Evolutionary conservation across 352 stramenopile genomes (phyloP).

Genomic region (Globisporangium cylindrosporum): DNA sequence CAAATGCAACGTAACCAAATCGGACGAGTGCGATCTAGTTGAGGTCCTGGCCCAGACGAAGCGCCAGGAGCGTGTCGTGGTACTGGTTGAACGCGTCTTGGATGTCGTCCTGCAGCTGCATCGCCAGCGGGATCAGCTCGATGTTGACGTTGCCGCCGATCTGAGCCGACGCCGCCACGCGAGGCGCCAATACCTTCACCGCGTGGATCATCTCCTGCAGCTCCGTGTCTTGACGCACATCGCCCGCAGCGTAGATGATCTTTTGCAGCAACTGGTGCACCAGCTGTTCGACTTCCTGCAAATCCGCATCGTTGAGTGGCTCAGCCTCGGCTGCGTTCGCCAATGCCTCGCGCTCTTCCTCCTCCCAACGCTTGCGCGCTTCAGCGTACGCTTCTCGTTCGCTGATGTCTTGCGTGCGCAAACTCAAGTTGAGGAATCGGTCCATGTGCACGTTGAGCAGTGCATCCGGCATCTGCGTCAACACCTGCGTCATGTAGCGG

Average conservation of each 20-base stretch:
- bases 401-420: slow-evolving; percentile 84
- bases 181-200: slow-evolving; percentile 84
- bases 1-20: neutral
- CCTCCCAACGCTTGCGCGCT: slow-evolving; percentile 84
- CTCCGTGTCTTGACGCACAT: slow-evolving; percentile 86
- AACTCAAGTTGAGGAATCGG: slow-evolving; percentile 86
- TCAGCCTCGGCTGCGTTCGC: slow-evolving; percentile 82
- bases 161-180: slow-evolving; percentile 78
- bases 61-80: slow-evolving; percentile 85
- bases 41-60: slow-evolving; percentile 82
- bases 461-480: slow-evolving; percentile 88
- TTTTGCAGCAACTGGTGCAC: slow-evolving; percentile 87
- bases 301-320: slow-evolving; percentile 82
- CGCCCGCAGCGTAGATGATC: slow-evolving; percentile 84
- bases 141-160: slow-evolving; percentile 88
- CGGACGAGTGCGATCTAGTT: slow-evolving; percentile 35
- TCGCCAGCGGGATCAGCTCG: slow-evolving; percentile 83
- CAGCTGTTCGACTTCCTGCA: slow-evolving; percentile 87
- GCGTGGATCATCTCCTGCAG: slow-evolving; percentile 90
- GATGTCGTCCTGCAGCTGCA: slow-evolving; percentile 90
- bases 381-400: slow-evolving; percentile 87
- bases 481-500: slow-evolving; percentile 89
- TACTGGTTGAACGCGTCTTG: slow-evolving; percentile 91
- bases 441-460: slow-evolving; percentile 89
- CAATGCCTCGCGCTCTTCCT: slow-evolving; percentile 84